Base-by-base conservation (phyloP, 106 monocot genomes). In the Xerophyta viscosa region DNA sequence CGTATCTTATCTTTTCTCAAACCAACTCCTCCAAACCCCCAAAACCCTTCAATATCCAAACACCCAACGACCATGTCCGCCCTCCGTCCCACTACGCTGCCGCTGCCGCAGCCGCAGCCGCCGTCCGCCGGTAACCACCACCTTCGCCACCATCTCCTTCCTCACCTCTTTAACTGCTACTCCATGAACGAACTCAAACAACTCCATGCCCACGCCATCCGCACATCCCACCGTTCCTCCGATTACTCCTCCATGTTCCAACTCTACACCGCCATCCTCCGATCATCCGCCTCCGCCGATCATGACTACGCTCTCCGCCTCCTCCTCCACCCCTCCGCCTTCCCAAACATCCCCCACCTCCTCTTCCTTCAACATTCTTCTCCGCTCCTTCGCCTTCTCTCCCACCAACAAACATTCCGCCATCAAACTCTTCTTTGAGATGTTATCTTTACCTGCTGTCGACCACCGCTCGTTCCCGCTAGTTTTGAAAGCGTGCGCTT, bases 401-500 rank as follows among this genome's bases (percentile, higher is more conserved):
- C 19, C 59, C 36, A 18, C 60, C 28, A 18, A 31, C 42, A 59
- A 64, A 20, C 31, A 2, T 62, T 25, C 26, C 19, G 27, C 77
- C 20, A 37, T 77, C 61, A 39, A n/a, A 9, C 62, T 77, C 31
- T 80, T 70, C 61, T 54, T 15, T 54, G 56, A 14, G 5, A 69
- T 73, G 69, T 65, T 77, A 30, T n/a, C 36, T 27, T 29, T 26
- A 45, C 17, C 48, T 29, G 6, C 45, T 9, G 69, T 66, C 29
- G 74, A 74, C 50, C 48, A 59, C 31, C 56, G 42, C 74, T 71
- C 83, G 11, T 84, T 74, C 64, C 78, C 74, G 23, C 54, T 75
- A 59, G 33, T 78, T 60, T 71, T 84, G 39, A 65, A 58, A 27
- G 45, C 68, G 22, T 70, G 69, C 55, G 70, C 82, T 9, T 71